phyloP scores from a whole-genome alignment of 116 monocot species.

The Zostera marina region DNA sequence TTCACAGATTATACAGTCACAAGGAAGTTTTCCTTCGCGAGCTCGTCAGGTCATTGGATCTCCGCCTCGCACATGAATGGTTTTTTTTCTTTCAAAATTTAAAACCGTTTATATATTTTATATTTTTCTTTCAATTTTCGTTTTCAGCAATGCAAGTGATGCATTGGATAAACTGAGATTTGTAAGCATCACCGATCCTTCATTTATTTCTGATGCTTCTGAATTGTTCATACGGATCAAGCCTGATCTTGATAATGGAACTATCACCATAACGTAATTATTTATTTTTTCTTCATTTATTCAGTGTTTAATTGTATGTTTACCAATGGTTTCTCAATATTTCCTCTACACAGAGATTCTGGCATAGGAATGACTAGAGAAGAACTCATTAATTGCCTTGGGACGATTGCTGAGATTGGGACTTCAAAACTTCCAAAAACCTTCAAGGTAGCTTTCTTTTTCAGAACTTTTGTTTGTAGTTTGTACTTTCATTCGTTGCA shows the following conservation, averaged over 20 bases:
- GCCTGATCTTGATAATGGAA: conserved; percentile 85
- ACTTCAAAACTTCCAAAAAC: conserved; percentile 85
- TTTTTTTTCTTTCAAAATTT: no score
- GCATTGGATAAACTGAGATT: conserved; percentile 93
- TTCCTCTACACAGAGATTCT: conserved; percentile 52
- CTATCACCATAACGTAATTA: conserved; percentile 63
- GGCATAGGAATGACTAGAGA: conserved; percentile 97
- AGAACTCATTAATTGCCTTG: conserved; percentile 75
- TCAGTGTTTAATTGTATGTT: no score
- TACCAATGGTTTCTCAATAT: no score
- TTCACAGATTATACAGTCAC: conserved; percentile 92
- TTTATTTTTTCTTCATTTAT: background rate
- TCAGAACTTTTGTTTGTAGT: no score
- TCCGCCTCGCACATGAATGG: background rate
- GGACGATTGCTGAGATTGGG: conserved; percentile 96
- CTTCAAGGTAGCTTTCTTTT: conserved; percentile 42
- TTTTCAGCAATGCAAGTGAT: conserved; percentile 99
- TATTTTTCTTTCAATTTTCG: no score
- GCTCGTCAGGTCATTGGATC: conserved; percentile 58
- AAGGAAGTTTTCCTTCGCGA: conserved; percentile 90
- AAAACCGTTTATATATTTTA: no score
- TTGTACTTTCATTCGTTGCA: no score
- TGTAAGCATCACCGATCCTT: conserved; percentile 80
- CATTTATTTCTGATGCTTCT: conserved; percentile 53
- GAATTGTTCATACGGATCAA: conserved; percentile 92